Percentiles rank a stretch among this genome's conserved stretches.
These are phyloP conservation scores for Alternaria consortialis DNA, from an alignment of 2,329 filamentous ascomycete species.

Conservation along the genomic window DNA sequence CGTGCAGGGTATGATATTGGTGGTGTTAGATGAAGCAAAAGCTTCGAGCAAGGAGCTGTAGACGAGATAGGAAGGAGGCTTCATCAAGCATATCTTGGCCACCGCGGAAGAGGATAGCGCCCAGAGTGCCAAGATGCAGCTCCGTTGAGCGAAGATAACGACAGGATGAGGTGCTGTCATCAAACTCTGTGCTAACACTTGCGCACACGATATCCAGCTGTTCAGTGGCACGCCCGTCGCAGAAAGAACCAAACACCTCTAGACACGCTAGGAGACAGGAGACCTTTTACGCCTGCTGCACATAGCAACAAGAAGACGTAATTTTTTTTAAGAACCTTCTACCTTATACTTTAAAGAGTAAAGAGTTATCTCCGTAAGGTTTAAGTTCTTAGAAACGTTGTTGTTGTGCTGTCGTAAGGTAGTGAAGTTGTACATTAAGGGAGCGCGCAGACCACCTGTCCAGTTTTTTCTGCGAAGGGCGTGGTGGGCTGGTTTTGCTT, in stretches of 20 bases:
- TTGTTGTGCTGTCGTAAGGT: too few species aligned
- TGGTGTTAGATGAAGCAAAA: constrained; percentile 42
- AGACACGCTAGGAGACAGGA: too few species aligned
- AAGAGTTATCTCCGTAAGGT: too few species aligned
- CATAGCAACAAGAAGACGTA: too few species aligned
- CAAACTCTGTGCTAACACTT: background rate
- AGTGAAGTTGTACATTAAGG: too few species aligned
- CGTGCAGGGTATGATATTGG: constrained; percentile 38
- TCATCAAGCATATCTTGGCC: constrained; percentile 41
- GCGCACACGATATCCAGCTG: background rate
- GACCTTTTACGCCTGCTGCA: too few species aligned
- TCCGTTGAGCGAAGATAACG: constrained; percentile 13
- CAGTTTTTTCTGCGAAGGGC: too few species aligned
- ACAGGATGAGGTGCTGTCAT: background rate
- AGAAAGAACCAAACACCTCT: too few species aligned
- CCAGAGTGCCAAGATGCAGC: constrained; percentile 30
- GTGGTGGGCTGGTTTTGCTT: background rate
- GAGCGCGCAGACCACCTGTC: too few species aligned
- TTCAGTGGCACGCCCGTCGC: background rate
- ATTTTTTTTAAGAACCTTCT: too few species aligned
- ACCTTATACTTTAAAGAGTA: too few species aligned
- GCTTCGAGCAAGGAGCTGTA: constrained; percentile 32
- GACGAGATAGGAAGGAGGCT: constrained; percentile 47
- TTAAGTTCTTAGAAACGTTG: too few species aligned
- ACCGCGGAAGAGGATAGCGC: constrained; percentile 20